These are phyloP conservation scores for Cutaneotrichosporon spelunceum DNA, from an alignment of 1,284 basidiomycete species.

Conservation along the genomic window DNA sequence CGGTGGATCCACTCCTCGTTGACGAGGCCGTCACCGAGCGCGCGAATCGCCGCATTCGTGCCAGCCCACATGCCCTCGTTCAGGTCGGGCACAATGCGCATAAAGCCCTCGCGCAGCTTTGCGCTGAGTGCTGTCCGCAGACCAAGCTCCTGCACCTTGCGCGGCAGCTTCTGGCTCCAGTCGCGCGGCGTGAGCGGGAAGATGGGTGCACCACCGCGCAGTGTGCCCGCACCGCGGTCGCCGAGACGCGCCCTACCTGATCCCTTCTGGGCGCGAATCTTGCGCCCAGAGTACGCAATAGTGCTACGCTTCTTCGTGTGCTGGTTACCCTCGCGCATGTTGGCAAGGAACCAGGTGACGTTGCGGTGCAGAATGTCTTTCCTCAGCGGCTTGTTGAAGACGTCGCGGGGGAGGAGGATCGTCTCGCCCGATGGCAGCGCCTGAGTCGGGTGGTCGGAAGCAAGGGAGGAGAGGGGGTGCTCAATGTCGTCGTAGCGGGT, in stretches of 20 bases:
- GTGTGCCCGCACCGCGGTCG: conserved; percentile 80
- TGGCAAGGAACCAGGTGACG: conserved; percentile 82
- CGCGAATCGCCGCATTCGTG: conserved; percentile 37
- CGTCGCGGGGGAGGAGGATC: conserved; percentile 42
- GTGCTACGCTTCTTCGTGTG: conserved; percentile 84
- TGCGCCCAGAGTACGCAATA: conserved; percentile 80
- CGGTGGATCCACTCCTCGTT: conserved; percentile 42
- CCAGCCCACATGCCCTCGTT: conserved; percentile 56
- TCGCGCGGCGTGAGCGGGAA: conserved; percentile 87
- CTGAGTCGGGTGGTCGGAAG: conserved; percentile 37
- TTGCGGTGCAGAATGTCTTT: conserved; percentile 91
- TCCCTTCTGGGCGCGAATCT: conserved; percentile 90
- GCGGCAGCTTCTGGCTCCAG: conserved; percentile 82
- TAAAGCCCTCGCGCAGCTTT: conserved; percentile 68
- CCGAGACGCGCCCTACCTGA: conserved; percentile 85
- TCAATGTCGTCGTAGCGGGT: conserved; percentile 25
- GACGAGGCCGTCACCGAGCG: conserved; percentile 43
- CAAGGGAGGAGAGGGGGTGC: conserved; percentile 46
- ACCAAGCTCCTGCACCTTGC: conserved; percentile 89
- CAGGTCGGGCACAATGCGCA: conserved; percentile 73
- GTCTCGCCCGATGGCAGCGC: conserved; percentile 24
- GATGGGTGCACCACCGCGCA: conserved; percentile 85
- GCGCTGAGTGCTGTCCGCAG: conserved; percentile 81
- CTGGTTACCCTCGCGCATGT: conserved; percentile 63
- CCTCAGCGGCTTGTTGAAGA: conserved; percentile 83